Conservation (phyloP, 2,329 filamentous ascomycete genomes). For the Sclerotinia glacialis region DNA sequence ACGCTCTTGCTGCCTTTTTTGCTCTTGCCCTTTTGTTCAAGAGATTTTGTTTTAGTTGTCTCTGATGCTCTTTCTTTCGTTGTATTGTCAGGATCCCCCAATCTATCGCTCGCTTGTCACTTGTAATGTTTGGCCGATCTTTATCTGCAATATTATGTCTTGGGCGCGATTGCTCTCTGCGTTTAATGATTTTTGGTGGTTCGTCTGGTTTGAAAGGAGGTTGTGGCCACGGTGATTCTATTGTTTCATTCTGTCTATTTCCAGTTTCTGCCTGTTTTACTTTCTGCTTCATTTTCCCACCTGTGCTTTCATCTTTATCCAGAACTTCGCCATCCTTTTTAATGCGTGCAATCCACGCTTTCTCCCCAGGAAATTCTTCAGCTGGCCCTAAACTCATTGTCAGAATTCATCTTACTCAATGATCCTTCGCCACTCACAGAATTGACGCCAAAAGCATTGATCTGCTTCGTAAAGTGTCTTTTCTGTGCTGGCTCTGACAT, state of each 20-base stretch:
- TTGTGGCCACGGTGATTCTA: neutral
- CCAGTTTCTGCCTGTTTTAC: neutral
- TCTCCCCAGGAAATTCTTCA: conserved; percentile 1
- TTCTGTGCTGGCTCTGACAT: neutral
- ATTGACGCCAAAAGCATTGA: conserved; percentile 12
- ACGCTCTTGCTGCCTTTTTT: neutral
- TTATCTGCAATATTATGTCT: neutral
- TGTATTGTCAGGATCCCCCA: neutral
- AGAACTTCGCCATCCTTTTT: neutral
- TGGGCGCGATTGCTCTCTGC: neutral
- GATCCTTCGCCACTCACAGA: neutral
- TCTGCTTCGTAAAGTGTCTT: neutral
- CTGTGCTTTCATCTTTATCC: neutral
- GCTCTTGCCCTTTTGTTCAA: neutral
- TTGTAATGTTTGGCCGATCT: neutral
- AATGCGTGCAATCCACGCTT: neutral
- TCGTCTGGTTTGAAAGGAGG: neutral
- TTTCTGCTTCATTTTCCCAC: too few species aligned
- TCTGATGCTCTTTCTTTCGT: neutral
- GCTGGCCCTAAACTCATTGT: conserved; percentile 8
- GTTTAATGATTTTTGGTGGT: neutral
- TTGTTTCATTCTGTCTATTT: neutral
- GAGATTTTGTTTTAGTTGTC: neutral
- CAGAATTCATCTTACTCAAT: neutral
- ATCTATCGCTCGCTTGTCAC: neutral